These are phyloP conservation scores for Pestalotiopsis sp. DNA, from an alignment of 2,329 filamentous ascomycete genomes.

Conservation along the genomic window DNA sequence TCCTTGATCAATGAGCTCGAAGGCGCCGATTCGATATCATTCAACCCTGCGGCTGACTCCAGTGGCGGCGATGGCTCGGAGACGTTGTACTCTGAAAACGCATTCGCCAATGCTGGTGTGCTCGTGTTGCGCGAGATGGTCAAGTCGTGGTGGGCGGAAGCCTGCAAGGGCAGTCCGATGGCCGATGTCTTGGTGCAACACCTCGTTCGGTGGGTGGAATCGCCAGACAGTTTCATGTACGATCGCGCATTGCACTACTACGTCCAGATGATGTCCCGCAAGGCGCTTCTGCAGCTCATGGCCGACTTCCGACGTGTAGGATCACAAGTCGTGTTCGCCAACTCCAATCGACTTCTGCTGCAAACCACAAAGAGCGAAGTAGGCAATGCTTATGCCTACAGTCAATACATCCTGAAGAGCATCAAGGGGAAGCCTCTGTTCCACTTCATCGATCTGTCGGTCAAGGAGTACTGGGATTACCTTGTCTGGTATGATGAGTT, in stretches of 20 bases:
- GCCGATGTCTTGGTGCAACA: conserved; percentile 98
- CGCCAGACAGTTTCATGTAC: conserved; percentile 90
- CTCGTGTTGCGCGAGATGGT: conserved; percentile 96
- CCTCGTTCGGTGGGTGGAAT: conserved; percentile 95
- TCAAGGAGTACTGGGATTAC: conserved; percentile 99
- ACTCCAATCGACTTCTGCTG: conserved; percentile 82
- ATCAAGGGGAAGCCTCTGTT: conserved; percentile 96
- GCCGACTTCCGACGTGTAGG: conserved; percentile 94
- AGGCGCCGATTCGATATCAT: conserved; percentile 81
- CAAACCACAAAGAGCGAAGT: conserved; percentile 98
- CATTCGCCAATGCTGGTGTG: conserved; percentile 90
- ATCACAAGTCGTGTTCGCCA: conserved; percentile 94
- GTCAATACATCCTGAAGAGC: conserved; percentile 95
- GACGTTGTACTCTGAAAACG: conserved; percentile 80
- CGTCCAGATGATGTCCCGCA: conserved; percentile 97
- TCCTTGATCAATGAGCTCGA: conserved; percentile 97
- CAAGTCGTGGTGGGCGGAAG: conserved; percentile 97
- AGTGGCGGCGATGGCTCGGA: conserved; percentile 64
- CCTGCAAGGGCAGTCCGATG: conserved; percentile 87
- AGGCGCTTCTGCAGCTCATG: conserved; percentile 96
- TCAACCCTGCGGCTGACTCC: conserved; percentile 75
- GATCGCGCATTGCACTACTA: conserved; percentile 95
- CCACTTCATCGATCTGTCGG: conserved; percentile 94
- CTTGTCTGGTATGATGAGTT: conserved; percentile 99
- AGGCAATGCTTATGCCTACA: conserved; percentile 94